phyloP scores from a whole-genome alignment of 2,329 filamentous ascomycete genomes.

The Botryosphaeria agaves region DNA sequence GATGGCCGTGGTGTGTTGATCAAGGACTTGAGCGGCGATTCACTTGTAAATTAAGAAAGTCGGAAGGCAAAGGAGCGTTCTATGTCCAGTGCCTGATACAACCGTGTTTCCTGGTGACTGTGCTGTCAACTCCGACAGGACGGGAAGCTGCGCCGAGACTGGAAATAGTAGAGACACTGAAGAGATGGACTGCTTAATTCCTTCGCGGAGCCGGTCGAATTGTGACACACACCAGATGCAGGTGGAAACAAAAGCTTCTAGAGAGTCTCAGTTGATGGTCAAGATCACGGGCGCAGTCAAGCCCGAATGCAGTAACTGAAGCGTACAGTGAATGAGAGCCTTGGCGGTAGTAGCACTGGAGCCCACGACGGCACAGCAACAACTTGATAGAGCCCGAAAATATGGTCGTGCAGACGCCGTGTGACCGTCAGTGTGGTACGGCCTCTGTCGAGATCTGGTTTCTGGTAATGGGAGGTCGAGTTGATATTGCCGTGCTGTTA shows the following conservation, averaged over 20 bases:
- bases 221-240: slow-evolving; percentile 26
- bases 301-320: slow-evolving; percentile 17
- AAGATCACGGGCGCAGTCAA: slow-evolving; percentile 18
- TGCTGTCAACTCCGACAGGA: too few species aligned
- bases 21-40: too few species aligned
- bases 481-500: slow-evolving; percentile 14
- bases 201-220: not conserved
- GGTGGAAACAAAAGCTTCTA: slow-evolving; percentile 24
- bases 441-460: slow-evolving; percentile 16
- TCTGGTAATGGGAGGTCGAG: slow-evolving; percentile 15
- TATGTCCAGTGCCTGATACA: too few species aligned
- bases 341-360: slow-evolving; percentile 17
- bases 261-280: slow-evolving; percentile 21
- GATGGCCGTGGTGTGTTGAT: too few species aligned
- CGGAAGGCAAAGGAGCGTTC: too few species aligned
- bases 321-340: slow-evolving; percentile 21
- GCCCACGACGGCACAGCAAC: slow-evolving; percentile 16
- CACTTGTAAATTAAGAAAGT: too few species aligned
- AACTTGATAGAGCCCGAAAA: slow-evolving; percentile 23
- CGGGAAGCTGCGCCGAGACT: too few species aligned
- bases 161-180: slow-evolving; percentile 11
- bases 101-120: too few species aligned
- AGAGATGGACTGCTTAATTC: not conserved
- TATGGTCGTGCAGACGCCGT: slow-evolving; percentile 30
- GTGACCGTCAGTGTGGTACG: slow-evolving; percentile 21